Evolutionary conservation across 176 grass and related monocot species (phyloP).

Genomic region (Triticum monococcum): DNA sequence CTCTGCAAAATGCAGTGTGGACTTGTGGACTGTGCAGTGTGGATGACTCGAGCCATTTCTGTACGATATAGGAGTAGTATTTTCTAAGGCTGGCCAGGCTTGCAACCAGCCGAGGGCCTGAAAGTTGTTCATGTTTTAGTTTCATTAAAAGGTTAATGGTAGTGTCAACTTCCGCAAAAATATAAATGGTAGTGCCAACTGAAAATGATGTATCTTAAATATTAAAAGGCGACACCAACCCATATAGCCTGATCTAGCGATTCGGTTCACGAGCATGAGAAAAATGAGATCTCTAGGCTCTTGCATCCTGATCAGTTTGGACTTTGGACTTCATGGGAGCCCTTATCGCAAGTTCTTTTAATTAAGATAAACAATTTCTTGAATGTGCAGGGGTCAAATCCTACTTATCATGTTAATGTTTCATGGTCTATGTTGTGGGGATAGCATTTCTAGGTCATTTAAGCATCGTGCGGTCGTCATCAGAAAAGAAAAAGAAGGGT

Average conservation of each 20-base stretch:
- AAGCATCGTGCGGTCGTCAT: not conserved
- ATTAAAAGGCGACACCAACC: not conserved
- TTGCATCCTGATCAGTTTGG: not conserved
- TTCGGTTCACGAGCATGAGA: not conserved
- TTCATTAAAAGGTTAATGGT: not conserved
- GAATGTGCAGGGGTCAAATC: not conserved
- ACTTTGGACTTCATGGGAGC: not conserved
- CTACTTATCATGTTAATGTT: not conserved
- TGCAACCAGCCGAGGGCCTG: not conserved
- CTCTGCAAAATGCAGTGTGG: not conserved
- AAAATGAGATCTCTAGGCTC: not conserved
- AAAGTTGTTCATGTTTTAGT: not conserved
- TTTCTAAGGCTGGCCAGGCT: not conserved
- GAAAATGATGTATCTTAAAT: not conserved
- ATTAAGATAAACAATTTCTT: not conserved
- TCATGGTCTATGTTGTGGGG: not conserved
- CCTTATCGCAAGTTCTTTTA: not conserved
- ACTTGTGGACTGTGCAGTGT: no score
- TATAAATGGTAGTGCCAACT: not conserved
- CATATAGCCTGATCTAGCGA: not conserved
- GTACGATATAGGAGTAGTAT: not conserved
- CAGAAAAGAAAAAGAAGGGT: not conserved
- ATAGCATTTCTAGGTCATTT: not conserved
- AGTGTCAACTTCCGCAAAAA: not conserved
- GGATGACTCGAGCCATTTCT: constrained; percentile 4